Conservation (phyloP, 306 rosid species). For the Spatholobus suberectus region DNA sequence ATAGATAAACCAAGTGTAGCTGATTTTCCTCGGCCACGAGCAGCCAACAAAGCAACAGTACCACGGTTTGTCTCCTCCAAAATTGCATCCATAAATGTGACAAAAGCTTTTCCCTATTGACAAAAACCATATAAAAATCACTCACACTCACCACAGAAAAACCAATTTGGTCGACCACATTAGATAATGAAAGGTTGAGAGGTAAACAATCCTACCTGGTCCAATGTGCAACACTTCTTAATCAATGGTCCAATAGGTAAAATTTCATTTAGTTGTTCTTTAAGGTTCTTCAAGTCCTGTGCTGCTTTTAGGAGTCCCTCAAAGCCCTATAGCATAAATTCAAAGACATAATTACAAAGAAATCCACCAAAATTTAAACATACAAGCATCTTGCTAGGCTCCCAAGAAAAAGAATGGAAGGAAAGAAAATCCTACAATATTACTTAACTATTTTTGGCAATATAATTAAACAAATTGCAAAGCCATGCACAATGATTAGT, state of each 20-base stretch:
- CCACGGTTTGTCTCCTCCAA: constrained; percentile 77
- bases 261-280: constrained; percentile 80
- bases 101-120: constrained; percentile 85
- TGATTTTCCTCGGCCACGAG: constrained; percentile 97
- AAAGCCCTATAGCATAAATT: constrained; percentile 60
- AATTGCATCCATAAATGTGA: constrained; percentile 81
- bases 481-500: background rate
- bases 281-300: constrained; percentile 72
- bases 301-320: constrained; percentile 78
- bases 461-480: constrained; percentile 6
- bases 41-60: constrained; percentile 85
- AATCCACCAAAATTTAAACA: constrained; percentile 10
- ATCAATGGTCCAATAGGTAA: constrained; percentile 86
- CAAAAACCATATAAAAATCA: constrained; percentile 24
- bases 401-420: constrained; percentile 20
- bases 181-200: background rate
- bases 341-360: constrained; percentile 33
- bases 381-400: constrained; percentile 25
- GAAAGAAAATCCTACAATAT: background rate
- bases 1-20: constrained; percentile 95
- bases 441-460: background rate
- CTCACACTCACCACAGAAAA: background rate
- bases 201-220: constrained; percentile 66
- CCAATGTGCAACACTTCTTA: too few species aligned
- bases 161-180: constrained; percentile 30